A percentile compares a stretch with the other conserved stretches of the same genome.
phyloP scores from a whole-genome alignment of 2,329 filamentous ascomycete genomes.

The Fusarium sp. region DNA sequence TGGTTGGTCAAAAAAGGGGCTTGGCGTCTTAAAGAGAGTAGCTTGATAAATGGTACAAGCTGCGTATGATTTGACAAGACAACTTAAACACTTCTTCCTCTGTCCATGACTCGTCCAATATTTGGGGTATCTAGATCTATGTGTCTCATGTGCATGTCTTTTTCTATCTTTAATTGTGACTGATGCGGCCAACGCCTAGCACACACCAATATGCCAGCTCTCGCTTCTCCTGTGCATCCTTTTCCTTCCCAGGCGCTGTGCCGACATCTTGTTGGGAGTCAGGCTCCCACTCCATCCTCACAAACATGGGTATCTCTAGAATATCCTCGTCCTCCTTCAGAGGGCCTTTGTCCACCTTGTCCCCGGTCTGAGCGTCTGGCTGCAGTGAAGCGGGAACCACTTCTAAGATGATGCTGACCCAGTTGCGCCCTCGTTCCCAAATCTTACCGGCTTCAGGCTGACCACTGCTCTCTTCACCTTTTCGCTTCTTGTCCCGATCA shows the following conservation, averaged over 20 bases:
- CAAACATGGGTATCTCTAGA: conserved; percentile 94
- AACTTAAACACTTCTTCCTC: conserved; percentile 51
- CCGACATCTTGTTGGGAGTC: conserved; percentile 78
- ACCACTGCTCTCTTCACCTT: conserved; percentile 59
- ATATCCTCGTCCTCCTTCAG: conserved; percentile 73
- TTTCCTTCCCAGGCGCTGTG: conserved; percentile 66
- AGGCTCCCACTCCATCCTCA: conserved; percentile 90
- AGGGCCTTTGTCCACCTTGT: conserved; percentile 62
- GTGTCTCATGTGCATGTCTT: conserved; percentile 35
- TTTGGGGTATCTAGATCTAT: conserved; percentile 61
- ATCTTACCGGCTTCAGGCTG: conserved; percentile 91
- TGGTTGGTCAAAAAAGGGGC: conserved; percentile 61
- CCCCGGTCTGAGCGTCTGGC: conserved; percentile 54
- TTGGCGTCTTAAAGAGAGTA: conserved; percentile 66
- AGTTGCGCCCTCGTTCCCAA: conserved; percentile 95
- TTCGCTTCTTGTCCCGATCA: conserved; percentile 56
- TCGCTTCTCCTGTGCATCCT: conserved; percentile 80
- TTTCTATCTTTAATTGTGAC: conserved; percentile 57
- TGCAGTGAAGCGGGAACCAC: conserved; percentile 78
- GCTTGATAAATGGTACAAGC: conserved; percentile 65
- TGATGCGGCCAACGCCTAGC: conserved; percentile 87
- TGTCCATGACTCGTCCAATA: conserved; percentile 49
- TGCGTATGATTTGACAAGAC: conserved; percentile 59
- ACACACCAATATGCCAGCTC: conserved; percentile 98
- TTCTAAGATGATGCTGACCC: conserved; percentile 94